A percentile compares a stretch with the other conserved stretches of the same genome.
phyloP scores from a whole-genome alignment of 495 filamentous ascomycete genomes.

The Xylaria cubensis region DNA sequence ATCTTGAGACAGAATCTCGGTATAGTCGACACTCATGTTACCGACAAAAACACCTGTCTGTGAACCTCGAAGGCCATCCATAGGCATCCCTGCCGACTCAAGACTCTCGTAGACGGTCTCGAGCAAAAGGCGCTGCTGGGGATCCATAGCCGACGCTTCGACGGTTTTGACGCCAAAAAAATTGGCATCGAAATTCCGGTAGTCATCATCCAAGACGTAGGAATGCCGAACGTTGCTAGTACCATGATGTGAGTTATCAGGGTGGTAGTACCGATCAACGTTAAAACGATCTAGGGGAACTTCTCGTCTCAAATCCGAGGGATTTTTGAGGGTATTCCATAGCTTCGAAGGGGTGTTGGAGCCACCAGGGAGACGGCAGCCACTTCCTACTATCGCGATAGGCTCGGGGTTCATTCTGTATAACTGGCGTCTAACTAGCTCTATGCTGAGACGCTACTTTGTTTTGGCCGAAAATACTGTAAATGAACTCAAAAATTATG shows the following conservation, averaged over 20 bases:
- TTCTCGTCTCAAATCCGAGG: neutral
- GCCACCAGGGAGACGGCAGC: constrained; percentile 56
- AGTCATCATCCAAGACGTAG: constrained; percentile 47
- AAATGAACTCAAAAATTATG: too few species aligned
- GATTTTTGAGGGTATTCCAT: constrained; percentile 34
- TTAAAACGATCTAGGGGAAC: neutral
- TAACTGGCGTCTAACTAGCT: too few species aligned
- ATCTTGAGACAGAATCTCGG: constrained; percentile 48
- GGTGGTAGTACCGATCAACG: neutral
- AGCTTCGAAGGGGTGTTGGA: constrained; percentile 48
- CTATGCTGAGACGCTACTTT: too few species aligned
- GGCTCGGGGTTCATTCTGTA: neutral
- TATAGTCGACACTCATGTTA: constrained; percentile 55
- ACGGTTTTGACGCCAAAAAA: constrained; percentile 46
- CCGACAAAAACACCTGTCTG: constrained; percentile 58
- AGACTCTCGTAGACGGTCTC: constrained; percentile 39
- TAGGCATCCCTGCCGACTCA: constrained; percentile 51
- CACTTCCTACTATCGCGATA: constrained; percentile 52
- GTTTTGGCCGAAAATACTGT: too few species aligned
- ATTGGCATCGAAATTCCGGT: constrained; percentile 45
- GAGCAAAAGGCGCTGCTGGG: constrained; percentile 45
- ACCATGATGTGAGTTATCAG: neutral
- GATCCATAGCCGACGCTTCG: constrained; percentile 42
- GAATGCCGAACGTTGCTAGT: constrained; percentile 38
- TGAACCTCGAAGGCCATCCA: constrained; percentile 48